Base-by-base conservation (phyloP, 768 basidiomycete genomes). In the Rubroboletus satanas region DNA sequence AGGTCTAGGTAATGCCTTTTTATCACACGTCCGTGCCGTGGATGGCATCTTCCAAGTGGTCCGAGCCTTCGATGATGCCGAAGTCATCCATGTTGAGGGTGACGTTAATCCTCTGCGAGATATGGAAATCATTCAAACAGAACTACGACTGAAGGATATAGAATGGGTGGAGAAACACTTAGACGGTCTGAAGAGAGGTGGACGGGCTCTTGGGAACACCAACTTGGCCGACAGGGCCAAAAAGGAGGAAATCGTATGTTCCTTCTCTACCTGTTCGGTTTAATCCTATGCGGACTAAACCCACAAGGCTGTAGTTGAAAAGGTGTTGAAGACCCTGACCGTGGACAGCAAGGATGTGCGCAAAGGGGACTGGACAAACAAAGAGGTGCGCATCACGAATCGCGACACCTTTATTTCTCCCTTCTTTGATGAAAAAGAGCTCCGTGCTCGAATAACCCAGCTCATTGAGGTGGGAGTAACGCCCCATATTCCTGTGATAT, bases 21-120 rank as follows among this genome's bases (percentile, higher is more conserved):
- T 99, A 70, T 95, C 94, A 11, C 93, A 98, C 70, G 95, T 99
- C 41, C 89, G 97, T 54, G 92, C 97, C 10, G 96, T 98, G 57
- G 97, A 99, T 69, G 97, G 97, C 65, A 99, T 99, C 66, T 99
- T 98, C 80, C 97, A 98, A 71, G 87, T 98, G 58, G 86, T 98
- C 53, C 90, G 97, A 49, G 94, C 96, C 6, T 99, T 99, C 69
- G 97, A 98, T 66, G 97, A 99, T 66, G 88, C 94, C n/a, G 97
- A 99, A 64, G 94, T 99, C 69, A 98, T 89, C 62, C 97, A 99
- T 72, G 96, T 98, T 58, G 97, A 98, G 74, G 97, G 97, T 42
- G 97, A 98, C 63, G 94, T 99, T 54, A 81, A 98, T 73, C 97
- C 97, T 11, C 59, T 90, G 37, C 88, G 97, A 55, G 97, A 99